These are phyloP conservation scores for Aphanomyces euteiches DNA, from an alignment of 352 stramenopile species.

Conservation along the genomic window DNA sequence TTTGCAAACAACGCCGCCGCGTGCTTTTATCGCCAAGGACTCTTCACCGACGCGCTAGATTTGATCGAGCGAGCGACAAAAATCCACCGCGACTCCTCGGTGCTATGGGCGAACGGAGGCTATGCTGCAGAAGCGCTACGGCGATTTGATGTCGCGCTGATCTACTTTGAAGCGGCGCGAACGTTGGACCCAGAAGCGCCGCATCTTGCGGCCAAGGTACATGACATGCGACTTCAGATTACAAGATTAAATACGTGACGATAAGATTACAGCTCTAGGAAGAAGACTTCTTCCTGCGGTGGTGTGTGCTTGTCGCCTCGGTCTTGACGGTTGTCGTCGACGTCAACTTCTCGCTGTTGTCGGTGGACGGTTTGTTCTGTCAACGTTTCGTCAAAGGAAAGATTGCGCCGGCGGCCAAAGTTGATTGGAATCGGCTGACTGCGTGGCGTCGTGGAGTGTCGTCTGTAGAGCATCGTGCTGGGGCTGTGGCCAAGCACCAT, in stretches of 20 bases:
- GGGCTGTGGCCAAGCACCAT: conserved; percentile 2
- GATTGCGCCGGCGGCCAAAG: conserved; percentile 3
- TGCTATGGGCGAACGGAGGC: conserved; percentile 8
- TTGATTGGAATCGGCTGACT: conserved; percentile 24
- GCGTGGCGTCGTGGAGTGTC: not conserved
- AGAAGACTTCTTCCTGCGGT: conserved; percentile 2
- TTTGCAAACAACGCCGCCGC: conserved; percentile 14
- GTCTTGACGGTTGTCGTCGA: not conserved
- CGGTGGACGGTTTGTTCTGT: too few relatives aligned
- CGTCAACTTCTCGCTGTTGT: not conserved
- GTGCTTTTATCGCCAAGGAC: not conserved
- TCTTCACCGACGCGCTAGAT: not conserved
- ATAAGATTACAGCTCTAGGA: conserved; percentile 11
- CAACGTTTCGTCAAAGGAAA: conserved; percentile 1
- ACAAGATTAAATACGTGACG: not conserved
- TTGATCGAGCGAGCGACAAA: not conserved
- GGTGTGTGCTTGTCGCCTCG: too few relatives aligned
- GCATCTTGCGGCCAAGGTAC: not conserved
- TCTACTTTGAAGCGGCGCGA: conserved; percentile 1
- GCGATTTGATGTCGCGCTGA: not conserved
- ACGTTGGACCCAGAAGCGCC: not conserved
- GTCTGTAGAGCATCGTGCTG: not conserved
- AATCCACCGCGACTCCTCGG: not conserved
- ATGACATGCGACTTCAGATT: not conserved
- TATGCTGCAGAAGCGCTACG: conserved; percentile 1